phyloP scores from a whole-genome alignment of 2,329 filamentous ascomycete species.

The Albophoma yamanashiensis region DNA sequence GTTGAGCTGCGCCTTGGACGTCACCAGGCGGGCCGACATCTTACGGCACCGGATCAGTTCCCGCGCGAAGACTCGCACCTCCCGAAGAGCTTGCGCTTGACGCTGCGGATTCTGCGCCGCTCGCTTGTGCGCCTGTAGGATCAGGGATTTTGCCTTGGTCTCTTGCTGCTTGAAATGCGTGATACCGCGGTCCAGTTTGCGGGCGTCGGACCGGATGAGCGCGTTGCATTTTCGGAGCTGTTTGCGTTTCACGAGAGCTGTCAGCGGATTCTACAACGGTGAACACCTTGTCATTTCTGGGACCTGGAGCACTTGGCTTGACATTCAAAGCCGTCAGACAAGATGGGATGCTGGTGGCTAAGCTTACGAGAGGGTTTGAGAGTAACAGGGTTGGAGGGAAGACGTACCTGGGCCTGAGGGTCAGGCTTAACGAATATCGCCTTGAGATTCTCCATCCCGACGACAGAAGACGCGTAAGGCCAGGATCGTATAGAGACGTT shows the following conservation, averaged over 20 bases:
- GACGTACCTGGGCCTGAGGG: slow-evolving; percentile 74
- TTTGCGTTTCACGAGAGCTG: slow-evolving; percentile 3
- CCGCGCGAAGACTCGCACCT: slow-evolving; percentile 78
- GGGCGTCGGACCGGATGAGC: slow-evolving; percentile 79
- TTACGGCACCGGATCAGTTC: slow-evolving; percentile 78
- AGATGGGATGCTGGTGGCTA: background rate
- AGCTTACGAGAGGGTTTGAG: background rate
- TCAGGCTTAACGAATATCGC: slow-evolving; percentile 85
- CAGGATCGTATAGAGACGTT: background rate
- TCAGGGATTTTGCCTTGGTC: slow-evolving; percentile 72
- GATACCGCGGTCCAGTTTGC: slow-evolving; percentile 92
- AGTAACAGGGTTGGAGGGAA: background rate
- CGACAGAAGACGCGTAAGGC: background rate
- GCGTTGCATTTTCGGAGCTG: slow-evolving; percentile 93
- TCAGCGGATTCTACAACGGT: background rate
- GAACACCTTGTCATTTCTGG: background rate
- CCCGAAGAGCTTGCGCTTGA: slow-evolving; percentile 65
- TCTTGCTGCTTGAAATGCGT: slow-evolving; percentile 67
- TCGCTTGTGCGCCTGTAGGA: slow-evolving; percentile 71
- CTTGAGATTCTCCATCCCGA: slow-evolving; percentile 74
- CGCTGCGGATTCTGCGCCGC: slow-evolving; percentile 70
- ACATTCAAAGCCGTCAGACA: background rate
- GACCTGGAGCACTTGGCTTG: background rate
- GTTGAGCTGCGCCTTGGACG: slow-evolving; percentile 81
- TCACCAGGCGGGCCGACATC: slow-evolving; percentile 65